Base-by-base conservation (phyloP, 192 early-diverging fungal genomes). In the Mortierella claussenii region DNA sequence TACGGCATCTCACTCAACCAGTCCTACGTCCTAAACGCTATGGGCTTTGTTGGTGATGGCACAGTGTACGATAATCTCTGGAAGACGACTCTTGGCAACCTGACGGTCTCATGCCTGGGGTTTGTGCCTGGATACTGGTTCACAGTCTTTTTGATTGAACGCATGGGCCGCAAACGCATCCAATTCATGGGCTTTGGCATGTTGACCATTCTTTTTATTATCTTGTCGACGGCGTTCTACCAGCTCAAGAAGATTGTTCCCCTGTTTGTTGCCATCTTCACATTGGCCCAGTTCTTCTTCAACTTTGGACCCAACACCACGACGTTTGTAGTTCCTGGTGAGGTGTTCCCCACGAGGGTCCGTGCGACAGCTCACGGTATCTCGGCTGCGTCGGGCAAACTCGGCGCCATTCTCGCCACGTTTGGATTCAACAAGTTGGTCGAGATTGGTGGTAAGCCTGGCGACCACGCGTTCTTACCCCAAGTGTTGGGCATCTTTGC, bases 61-160 rank as follows among this genome's bases (percentile, higher is more conserved):
- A 87, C 85, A 26, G 80, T 88, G 34, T 76, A 82, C 20, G 85
- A 89, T 79, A 58, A 63, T 45, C 82, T 90, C 53, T 89, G 83
- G 82, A 89, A 88, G 73, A 89, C 85, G 37, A 80, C 93, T 23
- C 79, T 95, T 66, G 97, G 97, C 61, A 96, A 91, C 85, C 86
- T 96, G 67, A 96, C 95, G 65, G 90, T 99, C 74, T 92, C 92
- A 40, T 53, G 92, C 18, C 82, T 93, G 17, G 94, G 94, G 34
- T 89, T 89, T 30, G 87, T 99, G 9, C 97, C 97, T 26, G 97
- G 97, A 34, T 99, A 97, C 89, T 96, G 93, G 94, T 83, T 99
- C 76, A 83, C 92, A 1, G 95, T 99, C 60, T 91, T 92, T 55
- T 80, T 89, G 18, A 92, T 98, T 40, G 96, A 98, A 55, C 78